Evolutionary conservation across 108 stramenopile genomes (phyloP).

Genomic region (Cyclotella kingstonii): DNA sequence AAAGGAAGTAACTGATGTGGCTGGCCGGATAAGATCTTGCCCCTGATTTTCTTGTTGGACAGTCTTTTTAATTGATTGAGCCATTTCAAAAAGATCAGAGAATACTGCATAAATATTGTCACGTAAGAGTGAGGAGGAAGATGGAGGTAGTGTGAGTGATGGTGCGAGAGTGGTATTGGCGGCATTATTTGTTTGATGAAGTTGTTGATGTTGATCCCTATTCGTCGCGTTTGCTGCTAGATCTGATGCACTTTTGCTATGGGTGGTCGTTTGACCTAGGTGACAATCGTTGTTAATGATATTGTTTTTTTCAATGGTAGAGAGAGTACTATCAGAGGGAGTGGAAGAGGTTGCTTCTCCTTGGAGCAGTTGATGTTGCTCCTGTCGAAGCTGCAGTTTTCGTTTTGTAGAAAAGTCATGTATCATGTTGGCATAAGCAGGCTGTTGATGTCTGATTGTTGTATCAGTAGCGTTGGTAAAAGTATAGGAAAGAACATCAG

Average conservation of each 20-base stretch:
- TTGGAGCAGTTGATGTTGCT: no score
- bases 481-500: background rate
- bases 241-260: no score
- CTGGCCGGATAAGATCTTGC: background rate
- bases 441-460: constrained; percentile 2
- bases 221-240: no score
- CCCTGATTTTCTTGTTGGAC: constrained; percentile 9
- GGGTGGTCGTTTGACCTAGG: no score
- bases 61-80: background rate
- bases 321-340: no score
- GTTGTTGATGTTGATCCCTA: background rate
- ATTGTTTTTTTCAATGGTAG: no score
- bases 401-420: no score
- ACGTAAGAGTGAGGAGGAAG: constrained; percentile 12
- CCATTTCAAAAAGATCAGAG: constrained; percentile 13
- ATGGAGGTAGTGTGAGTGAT: constrained; percentile 9
- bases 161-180: background rate
- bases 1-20: no score
- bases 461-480: background rate
- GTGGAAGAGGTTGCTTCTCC: no score
- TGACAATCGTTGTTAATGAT: no score
- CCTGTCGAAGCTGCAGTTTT: no score
- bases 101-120: constrained; percentile 6
- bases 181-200: background rate
- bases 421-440: constrained; percentile 4